Percentiles rank a stretch among this genome's conserved stretches.
Evolutionary conservation across 148 eudicot genomes (phyloP).

Genomic region (Heliosperma pusillum): DNA sequence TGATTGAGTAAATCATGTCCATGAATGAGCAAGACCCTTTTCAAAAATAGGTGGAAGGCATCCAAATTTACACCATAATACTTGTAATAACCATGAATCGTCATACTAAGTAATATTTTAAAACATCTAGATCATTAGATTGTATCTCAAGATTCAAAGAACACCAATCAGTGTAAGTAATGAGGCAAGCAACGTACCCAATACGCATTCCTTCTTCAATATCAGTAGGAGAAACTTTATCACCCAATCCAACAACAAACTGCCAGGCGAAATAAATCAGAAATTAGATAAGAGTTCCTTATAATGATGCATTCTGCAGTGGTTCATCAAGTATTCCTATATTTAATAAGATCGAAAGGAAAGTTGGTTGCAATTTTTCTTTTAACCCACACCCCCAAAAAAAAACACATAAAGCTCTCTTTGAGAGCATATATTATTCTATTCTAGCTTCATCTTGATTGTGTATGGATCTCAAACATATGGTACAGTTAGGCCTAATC

Average conservation of each 20-base stretch:
- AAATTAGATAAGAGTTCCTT: constrained; percentile 17
- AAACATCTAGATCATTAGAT: not conserved
- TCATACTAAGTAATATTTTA: too few relatives aligned
- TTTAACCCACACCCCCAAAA: too few relatives aligned
- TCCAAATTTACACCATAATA: not conserved
- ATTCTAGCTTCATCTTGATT: too few relatives aligned
- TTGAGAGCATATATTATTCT: too few relatives aligned
- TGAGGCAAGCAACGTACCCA: constrained; percentile 51
- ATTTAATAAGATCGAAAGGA: not conserved
- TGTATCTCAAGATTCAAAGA: not conserved
- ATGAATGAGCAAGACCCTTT: too few relatives aligned
- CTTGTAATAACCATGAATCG: not conserved
- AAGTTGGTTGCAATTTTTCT: not conserved
- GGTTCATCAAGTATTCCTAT: not conserved
- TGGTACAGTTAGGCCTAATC: too few relatives aligned
- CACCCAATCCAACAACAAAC: constrained; percentile 99
- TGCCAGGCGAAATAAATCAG: constrained; percentile 27
- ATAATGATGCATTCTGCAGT: not conserved
- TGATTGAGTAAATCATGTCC: too few relatives aligned
- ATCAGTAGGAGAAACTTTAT: constrained; percentile 98
- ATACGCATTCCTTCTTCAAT: constrained; percentile 99
- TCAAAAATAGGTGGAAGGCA: too few relatives aligned
- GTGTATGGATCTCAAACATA: too few relatives aligned
- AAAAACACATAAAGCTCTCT: too few relatives aligned
- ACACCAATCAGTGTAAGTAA: not conserved